A percentile compares a stretch with the other conserved stretches of the same genome.
Evolutionary conservation across 768 basidiomycete genomes (phyloP).

Genomic region (Hypholoma sublateritium): DNA sequence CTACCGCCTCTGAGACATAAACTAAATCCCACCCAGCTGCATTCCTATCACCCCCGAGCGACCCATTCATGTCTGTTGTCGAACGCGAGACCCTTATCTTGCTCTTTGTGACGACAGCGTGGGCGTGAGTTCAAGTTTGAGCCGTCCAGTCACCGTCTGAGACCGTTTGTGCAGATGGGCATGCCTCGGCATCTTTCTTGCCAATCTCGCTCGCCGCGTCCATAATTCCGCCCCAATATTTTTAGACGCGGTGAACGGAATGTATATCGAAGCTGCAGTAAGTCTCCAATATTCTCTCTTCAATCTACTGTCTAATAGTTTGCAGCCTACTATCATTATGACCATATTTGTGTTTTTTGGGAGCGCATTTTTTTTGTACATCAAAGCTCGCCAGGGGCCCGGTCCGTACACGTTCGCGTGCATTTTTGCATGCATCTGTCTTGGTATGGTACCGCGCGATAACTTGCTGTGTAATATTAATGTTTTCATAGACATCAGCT

Average conservation of each 20-base stretch:
- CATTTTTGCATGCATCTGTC: slow-evolving; percentile 58
- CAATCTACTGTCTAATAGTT: neutral
- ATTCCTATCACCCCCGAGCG: slow-evolving; percentile 65
- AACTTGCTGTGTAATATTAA: neutral
- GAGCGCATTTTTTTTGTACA: slow-evolving; percentile 52
- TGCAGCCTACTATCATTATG: slow-evolving; percentile 56
- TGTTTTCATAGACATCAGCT: slow-evolving; percentile 47
- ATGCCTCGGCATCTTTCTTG: slow-evolving; percentile 63
- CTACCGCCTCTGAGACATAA: neutral
- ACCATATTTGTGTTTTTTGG: slow-evolving; percentile 67
- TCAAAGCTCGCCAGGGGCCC: slow-evolving; percentile 60
- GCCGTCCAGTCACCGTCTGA: neutral
- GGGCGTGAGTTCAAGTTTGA: slow-evolving; percentile 52
- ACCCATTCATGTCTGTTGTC: slow-evolving; percentile 66
- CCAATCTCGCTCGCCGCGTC: slow-evolving; percentile 52
- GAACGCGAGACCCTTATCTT: slow-evolving; percentile 64
- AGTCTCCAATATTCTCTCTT: slow-evolving; percentile 11
- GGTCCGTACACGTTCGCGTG: slow-evolving; percentile 60
- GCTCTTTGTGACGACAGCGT: slow-evolving; percentile 44
- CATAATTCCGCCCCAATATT: slow-evolving; percentile 37
- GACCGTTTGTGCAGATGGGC: slow-evolving; percentile 52
- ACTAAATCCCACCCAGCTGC: slow-evolving; percentile 39
- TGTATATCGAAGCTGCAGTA: slow-evolving; percentile 54
- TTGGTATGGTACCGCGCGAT: slow-evolving; percentile 40
- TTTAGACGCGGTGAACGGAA: slow-evolving; percentile 42